Percentiles rank a stretch among this genome's conserved stretches.
Conservation (phyloP, 1,139 yeast species). For the Lodderomyces parapsilosis region DNA sequence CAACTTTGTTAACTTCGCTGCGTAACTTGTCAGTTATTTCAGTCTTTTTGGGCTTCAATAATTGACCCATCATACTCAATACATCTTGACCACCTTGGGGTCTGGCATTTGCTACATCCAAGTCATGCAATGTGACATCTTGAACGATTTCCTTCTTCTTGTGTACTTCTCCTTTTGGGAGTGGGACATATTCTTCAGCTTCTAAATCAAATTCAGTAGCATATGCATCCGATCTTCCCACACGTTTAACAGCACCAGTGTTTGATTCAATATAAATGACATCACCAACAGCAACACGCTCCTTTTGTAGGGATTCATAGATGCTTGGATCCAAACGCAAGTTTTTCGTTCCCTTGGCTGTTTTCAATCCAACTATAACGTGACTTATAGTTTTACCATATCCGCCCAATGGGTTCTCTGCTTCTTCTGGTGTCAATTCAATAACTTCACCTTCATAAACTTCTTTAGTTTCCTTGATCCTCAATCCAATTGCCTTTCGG, state of each 20-base stretch:
- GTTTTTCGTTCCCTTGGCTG: conserved; percentile 94
- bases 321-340: conserved; percentile 92
- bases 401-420: conserved; percentile 96
- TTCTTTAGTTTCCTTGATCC: conserved; percentile 96
- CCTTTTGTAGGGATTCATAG: conserved; percentile 94
- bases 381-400: conserved; percentile 96
- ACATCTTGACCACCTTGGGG: conserved; percentile 99
- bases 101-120: conserved; percentile 93
- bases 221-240: conserved; percentile 96
- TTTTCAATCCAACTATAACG: conserved; percentile 90
- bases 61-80: conserved; percentile 97
- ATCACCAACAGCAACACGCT: conserved; percentile 91
- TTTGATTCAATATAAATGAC: conserved; percentile 96
- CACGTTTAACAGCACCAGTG: conserved; percentile 96
- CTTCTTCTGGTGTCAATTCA: conserved; percentile 94
- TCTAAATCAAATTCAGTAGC: conserved; percentile 98
- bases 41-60: conserved; percentile 94
- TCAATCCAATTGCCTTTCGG: conserved; percentile 91
- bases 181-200: conserved; percentile 97
- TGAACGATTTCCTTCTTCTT: conserved; percentile 97
- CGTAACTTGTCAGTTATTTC: conserved; percentile 96
- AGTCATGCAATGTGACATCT: conserved; percentile 93
- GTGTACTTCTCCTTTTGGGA: conserved; percentile 98
- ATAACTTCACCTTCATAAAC: conserved; percentile 98
- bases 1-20: conserved; percentile 91